phyloP scores from a whole-genome alignment of 75 land plant species.

The Sequoia sempervirens region DNA sequence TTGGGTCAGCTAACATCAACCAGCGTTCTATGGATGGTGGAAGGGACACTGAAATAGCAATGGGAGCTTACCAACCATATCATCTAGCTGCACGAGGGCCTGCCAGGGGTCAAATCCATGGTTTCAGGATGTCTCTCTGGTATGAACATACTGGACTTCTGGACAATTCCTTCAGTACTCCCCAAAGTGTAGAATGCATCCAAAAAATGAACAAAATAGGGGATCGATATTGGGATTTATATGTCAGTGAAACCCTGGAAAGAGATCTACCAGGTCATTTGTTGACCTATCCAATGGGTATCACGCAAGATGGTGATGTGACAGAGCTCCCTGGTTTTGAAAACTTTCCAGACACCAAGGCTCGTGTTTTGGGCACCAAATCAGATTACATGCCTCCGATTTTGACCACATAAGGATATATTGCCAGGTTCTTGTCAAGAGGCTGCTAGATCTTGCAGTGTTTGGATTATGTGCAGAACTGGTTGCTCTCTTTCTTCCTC shows the following conservation, averaged over 20 bases:
- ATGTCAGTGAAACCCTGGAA: conserved; percentile 42
- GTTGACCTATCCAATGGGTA: conserved; percentile 63
- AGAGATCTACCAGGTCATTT: conserved; percentile 82
- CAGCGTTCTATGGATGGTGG: conserved; percentile 96
- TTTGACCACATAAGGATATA: conserved; percentile 61
- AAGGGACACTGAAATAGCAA: conserved; percentile 89
- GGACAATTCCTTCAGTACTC: conserved; percentile 58
- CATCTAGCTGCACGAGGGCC: conserved; percentile 47
- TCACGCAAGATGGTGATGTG: conserved; percentile 54
- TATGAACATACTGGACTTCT: conserved; percentile 85
- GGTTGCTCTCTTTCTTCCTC: not conserved
- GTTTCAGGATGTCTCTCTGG: conserved; percentile 90
- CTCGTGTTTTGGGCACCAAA: conserved; percentile 62
- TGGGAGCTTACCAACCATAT: conserved; percentile 90
- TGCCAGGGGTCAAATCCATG: conserved; percentile 74
- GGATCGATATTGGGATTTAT: conserved; percentile 74
- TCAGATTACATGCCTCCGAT: conserved; percentile 71
- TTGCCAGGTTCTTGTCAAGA: not conserved
- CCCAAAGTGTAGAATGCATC: conserved; percentile 63
- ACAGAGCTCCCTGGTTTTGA: conserved; percentile 61
- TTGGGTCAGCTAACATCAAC: conserved; percentile 96
- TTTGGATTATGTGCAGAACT: not conserved
- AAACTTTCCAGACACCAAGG: conserved; percentile 82
- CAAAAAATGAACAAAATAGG: conserved; percentile 69
- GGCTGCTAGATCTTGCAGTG: not conserved